A percentile compares a stretch with the other conserved stretches of the same genome.
phyloP scores from a whole-genome alignment of 208 protist species.

The Tetramitus jugosus region DNA sequence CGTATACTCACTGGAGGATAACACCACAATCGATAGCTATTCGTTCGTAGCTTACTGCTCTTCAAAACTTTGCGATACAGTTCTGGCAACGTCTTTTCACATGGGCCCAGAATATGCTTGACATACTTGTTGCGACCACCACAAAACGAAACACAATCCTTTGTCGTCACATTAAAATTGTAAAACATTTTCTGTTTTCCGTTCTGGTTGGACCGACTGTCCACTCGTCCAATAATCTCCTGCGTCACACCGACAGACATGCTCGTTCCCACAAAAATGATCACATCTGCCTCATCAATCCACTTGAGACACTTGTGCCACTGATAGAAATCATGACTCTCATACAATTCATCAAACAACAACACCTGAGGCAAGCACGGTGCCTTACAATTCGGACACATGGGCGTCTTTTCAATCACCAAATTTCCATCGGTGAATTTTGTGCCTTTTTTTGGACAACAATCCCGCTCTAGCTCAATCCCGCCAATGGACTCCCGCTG shows the following conservation, averaged over 20 bases:
- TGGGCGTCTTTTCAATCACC: neutral
- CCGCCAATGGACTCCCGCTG: neutral
- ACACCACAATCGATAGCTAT: too few relatives aligned
- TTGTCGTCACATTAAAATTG: neutral
- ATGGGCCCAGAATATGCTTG: too few relatives aligned
- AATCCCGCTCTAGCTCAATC: neutral
- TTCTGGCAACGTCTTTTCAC: too few relatives aligned
- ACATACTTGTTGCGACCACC: too few relatives aligned
- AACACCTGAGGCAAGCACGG: neutral
- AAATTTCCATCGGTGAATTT: neutral
- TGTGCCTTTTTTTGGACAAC: neutral
- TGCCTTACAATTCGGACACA: neutral
- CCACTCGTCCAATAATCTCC: neutral
- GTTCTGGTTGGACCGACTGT: neutral
- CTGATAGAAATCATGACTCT: slow-evolving; percentile 18
- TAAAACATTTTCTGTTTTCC: neutral
- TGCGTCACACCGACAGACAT: slow-evolving; percentile 9
- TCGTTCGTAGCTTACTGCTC: too few relatives aligned
- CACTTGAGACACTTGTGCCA: neutral
- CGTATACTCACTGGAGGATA: too few relatives aligned
- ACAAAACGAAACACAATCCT: too few relatives aligned
- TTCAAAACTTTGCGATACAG: too few relatives aligned
- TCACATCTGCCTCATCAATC: neutral
- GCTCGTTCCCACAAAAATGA: slow-evolving; percentile 8
- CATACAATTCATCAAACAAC: slow-evolving; percentile 16